Percentiles rank a stretch among this genome's conserved stretches.
These are phyloP conservation scores for Tetrapyrgos nigripes DNA, from an alignment of 1,284 basidiomycete species.

Conservation along the genomic window DNA sequence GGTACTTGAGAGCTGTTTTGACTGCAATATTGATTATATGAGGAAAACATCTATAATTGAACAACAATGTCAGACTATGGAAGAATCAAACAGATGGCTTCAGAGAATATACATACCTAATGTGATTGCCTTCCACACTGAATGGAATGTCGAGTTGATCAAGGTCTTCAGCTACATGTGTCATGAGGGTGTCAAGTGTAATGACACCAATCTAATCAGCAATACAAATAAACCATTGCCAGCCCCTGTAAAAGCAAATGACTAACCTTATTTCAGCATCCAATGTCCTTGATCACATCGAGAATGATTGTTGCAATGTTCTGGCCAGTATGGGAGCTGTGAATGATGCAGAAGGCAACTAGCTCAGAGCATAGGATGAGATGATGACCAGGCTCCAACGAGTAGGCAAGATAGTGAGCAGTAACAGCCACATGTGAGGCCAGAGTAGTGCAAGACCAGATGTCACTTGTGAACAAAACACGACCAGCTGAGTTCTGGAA, in stretches of 20 bases:
- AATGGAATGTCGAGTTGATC: background rate
- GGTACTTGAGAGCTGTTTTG: background rate
- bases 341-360: background rate
- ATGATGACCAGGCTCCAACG: background rate
- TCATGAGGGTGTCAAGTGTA: background rate
- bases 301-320: background rate
- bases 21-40: background rate
- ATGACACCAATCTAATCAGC: no score
- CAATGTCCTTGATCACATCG: background rate
- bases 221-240: background rate
- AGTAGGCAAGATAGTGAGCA: background rate
- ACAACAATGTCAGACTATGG: background rate
- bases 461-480: background rate
- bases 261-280: background rate
- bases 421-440: background rate
- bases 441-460: background rate
- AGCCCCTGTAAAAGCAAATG: background rate
- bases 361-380: background rate
- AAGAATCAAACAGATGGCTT: background rate
- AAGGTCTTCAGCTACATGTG: background rate
- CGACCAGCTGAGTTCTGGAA: background rate
- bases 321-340: background rate
- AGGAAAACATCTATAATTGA: background rate
- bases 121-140: background rate
- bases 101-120: background rate